Conservation (phyloP, 2,329 filamentous ascomycete genomes). For the Botryosphaeria dothidea region DNA sequence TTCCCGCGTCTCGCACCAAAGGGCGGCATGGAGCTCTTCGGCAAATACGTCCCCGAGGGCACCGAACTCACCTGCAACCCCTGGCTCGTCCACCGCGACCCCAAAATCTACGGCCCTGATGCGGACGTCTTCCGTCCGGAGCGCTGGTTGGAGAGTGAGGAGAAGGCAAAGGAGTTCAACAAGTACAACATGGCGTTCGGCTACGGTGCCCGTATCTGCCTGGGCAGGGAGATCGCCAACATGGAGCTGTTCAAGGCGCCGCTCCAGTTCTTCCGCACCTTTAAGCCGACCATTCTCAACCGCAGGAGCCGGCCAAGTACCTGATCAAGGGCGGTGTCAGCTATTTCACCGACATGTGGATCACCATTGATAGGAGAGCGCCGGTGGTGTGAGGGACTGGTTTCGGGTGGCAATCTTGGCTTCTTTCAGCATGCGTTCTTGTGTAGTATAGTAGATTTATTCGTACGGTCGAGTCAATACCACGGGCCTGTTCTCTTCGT, state of each 20-base stretch:
- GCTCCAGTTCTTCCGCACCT: conserved; percentile 44
- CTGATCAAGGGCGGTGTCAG: conserved; percentile 45
- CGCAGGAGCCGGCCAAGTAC: conserved; percentile 36
- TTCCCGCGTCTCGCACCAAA: conserved; percentile 49
- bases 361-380: conserved; percentile 31
- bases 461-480: neutral
- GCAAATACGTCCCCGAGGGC: conserved; percentile 30
- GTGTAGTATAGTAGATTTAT: conserved; percentile 5
- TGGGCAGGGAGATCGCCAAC: conserved; percentile 53
- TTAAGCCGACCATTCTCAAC: conserved; percentile 34
- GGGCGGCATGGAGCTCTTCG: conserved; percentile 37
- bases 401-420: neutral
- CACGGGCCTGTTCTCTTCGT: neutral
- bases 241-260: conserved; percentile 55
- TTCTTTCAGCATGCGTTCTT: neutral
- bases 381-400: conserved; percentile 12
- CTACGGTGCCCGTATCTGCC: conserved; percentile 50
- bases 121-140: conserved; percentile 31
- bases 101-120: conserved; percentile 31
- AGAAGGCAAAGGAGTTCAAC: conserved; percentile 44
- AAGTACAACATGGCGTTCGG: conserved; percentile 55
- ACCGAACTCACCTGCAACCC: conserved; percentile 33
- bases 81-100: conserved; percentile 33
- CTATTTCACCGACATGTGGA: conserved; percentile 46
- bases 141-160: conserved; percentile 35